A percentile compares a stretch with the other conserved stretches of the same genome.
phyloP scores from a whole-genome alignment of 164 flowering plant genomes.

The Liquidambar formosana region DNA sequence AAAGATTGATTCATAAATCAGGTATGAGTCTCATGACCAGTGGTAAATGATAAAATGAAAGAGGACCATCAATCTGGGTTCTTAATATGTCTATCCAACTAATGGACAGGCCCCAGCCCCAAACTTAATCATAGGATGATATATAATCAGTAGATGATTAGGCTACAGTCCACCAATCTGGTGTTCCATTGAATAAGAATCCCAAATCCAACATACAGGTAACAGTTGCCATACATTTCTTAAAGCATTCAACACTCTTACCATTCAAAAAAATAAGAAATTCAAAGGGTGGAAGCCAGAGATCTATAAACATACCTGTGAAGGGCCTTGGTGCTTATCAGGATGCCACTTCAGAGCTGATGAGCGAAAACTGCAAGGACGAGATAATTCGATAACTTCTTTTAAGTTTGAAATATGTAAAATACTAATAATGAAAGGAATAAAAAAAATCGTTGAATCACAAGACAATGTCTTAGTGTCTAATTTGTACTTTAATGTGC shows the following conservation, averaged over 20 bases:
- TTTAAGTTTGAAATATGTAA: not conserved
- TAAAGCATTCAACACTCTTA: not conserved
- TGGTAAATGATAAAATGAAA: too few relatives aligned
- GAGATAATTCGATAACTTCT: not conserved
- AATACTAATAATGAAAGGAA: not conserved
- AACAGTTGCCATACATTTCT: too few relatives aligned
- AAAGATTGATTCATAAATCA: too few relatives aligned
- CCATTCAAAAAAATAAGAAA: not conserved
- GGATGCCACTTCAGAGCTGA: constrained; percentile 98
- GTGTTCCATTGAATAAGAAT: not conserved
- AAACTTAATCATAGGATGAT: too few relatives aligned
- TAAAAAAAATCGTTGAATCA: not conserved
- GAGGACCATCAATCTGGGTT: too few relatives aligned
- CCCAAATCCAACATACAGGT: not conserved
- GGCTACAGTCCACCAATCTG: too few relatives aligned
- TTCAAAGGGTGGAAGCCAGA: not conserved
- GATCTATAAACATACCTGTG: constrained; percentile 54
- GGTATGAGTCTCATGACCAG: too few relatives aligned
- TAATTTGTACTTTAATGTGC: not conserved
- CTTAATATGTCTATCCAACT: too few relatives aligned
- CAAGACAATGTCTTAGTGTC: not conserved
- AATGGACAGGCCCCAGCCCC: too few relatives aligned
- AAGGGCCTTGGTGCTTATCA: constrained; percentile 83
- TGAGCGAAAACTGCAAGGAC: constrained; percentile 62
- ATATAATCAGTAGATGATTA: too few relatives aligned